phyloP scores from a whole-genome alignment of 495 filamentous ascomycete genomes.

The Tuber magnatum region DNA sequence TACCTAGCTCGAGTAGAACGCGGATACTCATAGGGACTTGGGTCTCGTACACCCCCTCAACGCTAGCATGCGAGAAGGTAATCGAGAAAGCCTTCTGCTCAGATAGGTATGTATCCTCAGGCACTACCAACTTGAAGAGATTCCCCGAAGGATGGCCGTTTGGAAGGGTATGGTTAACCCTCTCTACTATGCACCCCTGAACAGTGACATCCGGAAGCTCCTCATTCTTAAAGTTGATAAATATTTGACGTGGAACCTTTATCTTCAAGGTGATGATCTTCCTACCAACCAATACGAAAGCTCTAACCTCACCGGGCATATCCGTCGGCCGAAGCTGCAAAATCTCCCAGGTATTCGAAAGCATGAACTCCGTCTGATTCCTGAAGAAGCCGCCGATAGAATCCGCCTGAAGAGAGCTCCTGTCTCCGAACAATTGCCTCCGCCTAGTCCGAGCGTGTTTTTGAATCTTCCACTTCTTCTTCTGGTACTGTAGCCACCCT shows the following conservation, averaged over 20 bases:
- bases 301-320: constrained; percentile 73
- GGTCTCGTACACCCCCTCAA: constrained; percentile 95
- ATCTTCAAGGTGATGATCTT: constrained; percentile 84
- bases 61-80: constrained; percentile 83
- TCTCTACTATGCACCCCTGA: constrained; percentile 77
- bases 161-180: constrained; percentile 81
- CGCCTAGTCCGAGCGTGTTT: constrained; percentile 81
- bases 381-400: constrained; percentile 81
- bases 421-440: constrained; percentile 88
- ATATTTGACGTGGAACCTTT: constrained; percentile 80
- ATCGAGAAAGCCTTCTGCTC: constrained; percentile 72
- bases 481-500: constrained; percentile 89
- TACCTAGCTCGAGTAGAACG: constrained; percentile 81
- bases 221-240: constrained; percentile 78
- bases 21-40: constrained; percentile 76
- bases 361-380: constrained; percentile 81
- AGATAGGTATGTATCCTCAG: constrained; percentile 77
- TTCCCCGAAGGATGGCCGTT: constrained; percentile 93
- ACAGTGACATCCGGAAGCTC: constrained; percentile 87
- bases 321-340: constrained; percentile 76
- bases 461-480: constrained; percentile 98
- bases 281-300: constrained; percentile 85
- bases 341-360: constrained; percentile 88
- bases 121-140: constrained; percentile 84
- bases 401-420: constrained; percentile 57